Conservation (phyloP, 768 basidiomycete species). For the Trametes gibbosa region DNA sequence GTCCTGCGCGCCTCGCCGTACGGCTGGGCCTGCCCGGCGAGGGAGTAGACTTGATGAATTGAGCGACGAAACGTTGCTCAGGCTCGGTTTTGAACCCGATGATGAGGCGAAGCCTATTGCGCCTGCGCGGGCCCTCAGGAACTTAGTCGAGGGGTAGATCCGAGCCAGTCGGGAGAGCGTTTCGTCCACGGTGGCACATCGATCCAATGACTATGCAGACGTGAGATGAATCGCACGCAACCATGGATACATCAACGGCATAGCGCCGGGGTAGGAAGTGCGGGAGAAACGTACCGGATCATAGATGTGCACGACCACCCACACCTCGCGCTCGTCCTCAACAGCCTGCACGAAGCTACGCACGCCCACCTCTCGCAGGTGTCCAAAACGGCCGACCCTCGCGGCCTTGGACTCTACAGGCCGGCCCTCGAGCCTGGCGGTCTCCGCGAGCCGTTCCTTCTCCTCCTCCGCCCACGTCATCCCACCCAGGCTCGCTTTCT, state of each 20-base stretch:
- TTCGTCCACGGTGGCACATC: conserved; percentile 72
- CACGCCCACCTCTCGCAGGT: conserved; percentile 76
- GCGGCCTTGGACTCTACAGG: conserved; percentile 14
- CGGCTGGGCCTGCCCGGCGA: conserved; percentile 21
- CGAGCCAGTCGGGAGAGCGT: conserved; percentile 67
- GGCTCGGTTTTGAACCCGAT: conserved; percentile 13
- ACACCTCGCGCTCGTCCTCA: conserved; percentile 67
- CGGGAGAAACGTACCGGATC: conserved; percentile 56
- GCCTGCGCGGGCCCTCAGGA: conserved; percentile 76
- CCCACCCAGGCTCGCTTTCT: conserved; percentile 61
- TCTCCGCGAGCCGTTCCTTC: conserved; percentile 46
- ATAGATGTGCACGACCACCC: conserved; percentile 87
- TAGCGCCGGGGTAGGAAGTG: not conserved
- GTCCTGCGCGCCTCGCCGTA: conserved; percentile 18
- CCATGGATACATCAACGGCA: not conserved
- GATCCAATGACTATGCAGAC: conserved; percentile 58
- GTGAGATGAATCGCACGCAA: not conserved
- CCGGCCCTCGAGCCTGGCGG: conserved; percentile 42
- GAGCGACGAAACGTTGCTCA: conserved; percentile 13
- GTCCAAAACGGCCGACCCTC: conserved; percentile 63
- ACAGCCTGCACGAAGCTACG: conserved; percentile 72
- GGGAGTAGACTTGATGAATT: conserved; percentile 20
- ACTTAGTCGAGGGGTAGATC: conserved; percentile 69
- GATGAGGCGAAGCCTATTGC: conserved; percentile 68
- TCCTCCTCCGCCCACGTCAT: conserved; percentile 81